Conservation (phyloP, 441 rosid species). For the Populus tomentosa region DNA sequence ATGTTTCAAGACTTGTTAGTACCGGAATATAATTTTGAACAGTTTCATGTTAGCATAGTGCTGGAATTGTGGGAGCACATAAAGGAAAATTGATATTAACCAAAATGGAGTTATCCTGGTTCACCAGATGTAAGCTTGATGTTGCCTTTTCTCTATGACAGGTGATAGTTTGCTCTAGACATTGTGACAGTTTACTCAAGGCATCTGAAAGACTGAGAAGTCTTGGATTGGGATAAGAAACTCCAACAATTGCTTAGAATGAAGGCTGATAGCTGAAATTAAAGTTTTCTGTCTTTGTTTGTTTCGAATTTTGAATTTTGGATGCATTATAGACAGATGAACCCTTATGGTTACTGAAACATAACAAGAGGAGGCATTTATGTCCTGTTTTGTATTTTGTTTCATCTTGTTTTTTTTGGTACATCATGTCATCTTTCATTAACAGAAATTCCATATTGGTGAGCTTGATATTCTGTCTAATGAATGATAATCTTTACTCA, state of each 20-base stretch:
- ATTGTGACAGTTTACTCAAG: neutral
- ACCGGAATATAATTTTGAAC: neutral
- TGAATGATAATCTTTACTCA: neutral
- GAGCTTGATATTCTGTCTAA: neutral
- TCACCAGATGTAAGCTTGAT: neutral
- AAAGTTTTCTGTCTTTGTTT: neutral
- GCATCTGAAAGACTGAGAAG: neutral
- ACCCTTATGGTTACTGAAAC: neutral
- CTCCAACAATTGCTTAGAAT: neutral
- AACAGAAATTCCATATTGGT: neutral
- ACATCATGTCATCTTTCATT: neutral
- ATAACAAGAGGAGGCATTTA: neutral
- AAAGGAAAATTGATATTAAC: neutral
- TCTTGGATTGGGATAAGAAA: conserved; percentile 4
- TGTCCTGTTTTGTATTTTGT: neutral
- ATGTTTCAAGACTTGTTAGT: neutral
- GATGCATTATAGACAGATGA: conserved; percentile 3
- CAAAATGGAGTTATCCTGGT: neutral
- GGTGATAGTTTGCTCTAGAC: neutral
- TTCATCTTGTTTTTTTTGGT: neutral
- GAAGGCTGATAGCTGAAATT: neutral
- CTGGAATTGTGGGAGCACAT: neutral
- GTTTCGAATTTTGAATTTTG: conserved; percentile 6
- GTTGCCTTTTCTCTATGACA: conserved; percentile 1
- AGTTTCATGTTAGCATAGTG: neutral